Conservation (phyloP, 352 stramenopile species). For the Albugo laibachii region DNA sequence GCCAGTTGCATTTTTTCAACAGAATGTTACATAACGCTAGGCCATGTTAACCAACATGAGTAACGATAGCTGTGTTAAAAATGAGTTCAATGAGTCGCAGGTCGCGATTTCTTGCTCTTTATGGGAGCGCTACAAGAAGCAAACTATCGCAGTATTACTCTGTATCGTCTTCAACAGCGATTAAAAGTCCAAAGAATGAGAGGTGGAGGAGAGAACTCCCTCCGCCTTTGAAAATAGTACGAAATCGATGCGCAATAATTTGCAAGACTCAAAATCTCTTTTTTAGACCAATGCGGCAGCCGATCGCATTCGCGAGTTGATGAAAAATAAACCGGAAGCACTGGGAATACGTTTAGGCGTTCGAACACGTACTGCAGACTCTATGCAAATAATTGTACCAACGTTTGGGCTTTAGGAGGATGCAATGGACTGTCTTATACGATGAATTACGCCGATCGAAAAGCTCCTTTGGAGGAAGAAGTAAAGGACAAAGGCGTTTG, state of each 20-base stretch:
- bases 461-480: slow-evolving; percentile 86
- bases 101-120: neutral
- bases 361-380: slow-evolving; percentile 38
- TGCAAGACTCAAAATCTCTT: neutral
- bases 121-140: too few relatives aligned
- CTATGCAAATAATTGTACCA: neutral
- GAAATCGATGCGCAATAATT: neutral
- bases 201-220: slow-evolving; percentile 25
- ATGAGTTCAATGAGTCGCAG: neutral
- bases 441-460: slow-evolving; percentile 96
- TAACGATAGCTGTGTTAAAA: neutral
- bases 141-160: too few relatives aligned
- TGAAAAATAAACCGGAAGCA: slow-evolving; percentile 69
- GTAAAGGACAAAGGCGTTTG: slow-evolving; percentile 86
- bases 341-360: slow-evolving; percentile 93
- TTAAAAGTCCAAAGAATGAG: too few relatives aligned
- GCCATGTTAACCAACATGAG: neutral
- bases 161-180: too few relatives aligned
- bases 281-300: slow-evolving; percentile 74
- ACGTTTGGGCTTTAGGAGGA: slow-evolving; percentile 34
- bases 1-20: too few relatives aligned
- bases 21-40: neutral
- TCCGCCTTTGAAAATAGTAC: slow-evolving; percentile 50
- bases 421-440: slow-evolving; percentile 99
- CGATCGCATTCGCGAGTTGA: slow-evolving; percentile 69